These are phyloP conservation scores for Turnera subulata DNA, from an alignment of 345 rosid genomes.

Conservation along the genomic window DNA sequence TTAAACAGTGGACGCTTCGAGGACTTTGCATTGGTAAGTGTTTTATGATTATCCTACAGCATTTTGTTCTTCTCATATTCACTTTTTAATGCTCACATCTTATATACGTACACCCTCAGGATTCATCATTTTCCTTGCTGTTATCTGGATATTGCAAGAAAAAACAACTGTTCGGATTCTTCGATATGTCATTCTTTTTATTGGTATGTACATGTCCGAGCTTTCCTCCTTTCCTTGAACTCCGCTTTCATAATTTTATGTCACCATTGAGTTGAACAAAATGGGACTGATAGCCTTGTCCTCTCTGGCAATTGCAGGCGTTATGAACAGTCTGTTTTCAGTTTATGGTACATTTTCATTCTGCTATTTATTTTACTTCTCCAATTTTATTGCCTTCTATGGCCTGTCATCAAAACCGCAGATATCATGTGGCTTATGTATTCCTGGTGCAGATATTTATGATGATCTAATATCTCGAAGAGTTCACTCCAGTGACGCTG, in stretches of 20 bases:
- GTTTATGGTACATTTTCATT: slow-evolving; percentile 59
- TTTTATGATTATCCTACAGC: slow-evolving; percentile 1
- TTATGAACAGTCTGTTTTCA: slow-evolving; percentile 96
- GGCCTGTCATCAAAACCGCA: background rate
- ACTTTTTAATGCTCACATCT: slow-evolving; percentile 4
- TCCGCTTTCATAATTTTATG: too few species aligned
- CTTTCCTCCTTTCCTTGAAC: background rate
- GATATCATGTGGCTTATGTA: background rate
- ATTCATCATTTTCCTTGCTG: slow-evolving; percentile 73
- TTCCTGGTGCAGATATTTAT: slow-evolving; percentile 55
- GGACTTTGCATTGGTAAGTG: slow-evolving; percentile 84
- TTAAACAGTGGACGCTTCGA: slow-evolving; percentile 90
- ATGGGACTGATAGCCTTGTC: too few species aligned
- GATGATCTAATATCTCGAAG: slow-evolving; percentile 95
- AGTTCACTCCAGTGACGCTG: slow-evolving; percentile 88
- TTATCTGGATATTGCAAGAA: slow-evolving; percentile 93
- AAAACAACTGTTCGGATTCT: slow-evolving; percentile 62
- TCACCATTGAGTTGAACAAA: too few species aligned
- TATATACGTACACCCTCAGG: slow-evolving; percentile 42
- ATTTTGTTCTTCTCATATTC: slow-evolving; percentile 3
- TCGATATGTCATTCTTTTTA: slow-evolving; percentile 89
- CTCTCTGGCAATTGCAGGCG: slow-evolving; percentile 54
- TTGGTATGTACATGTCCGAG: slow-evolving; percentile 45
- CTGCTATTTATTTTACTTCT: background rate
- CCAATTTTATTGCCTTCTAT: background rate